These are phyloP conservation scores for Phanerodontia chrysosporium DNA, from an alignment of 768 basidiomycete species.

Conservation along the genomic window DNA sequence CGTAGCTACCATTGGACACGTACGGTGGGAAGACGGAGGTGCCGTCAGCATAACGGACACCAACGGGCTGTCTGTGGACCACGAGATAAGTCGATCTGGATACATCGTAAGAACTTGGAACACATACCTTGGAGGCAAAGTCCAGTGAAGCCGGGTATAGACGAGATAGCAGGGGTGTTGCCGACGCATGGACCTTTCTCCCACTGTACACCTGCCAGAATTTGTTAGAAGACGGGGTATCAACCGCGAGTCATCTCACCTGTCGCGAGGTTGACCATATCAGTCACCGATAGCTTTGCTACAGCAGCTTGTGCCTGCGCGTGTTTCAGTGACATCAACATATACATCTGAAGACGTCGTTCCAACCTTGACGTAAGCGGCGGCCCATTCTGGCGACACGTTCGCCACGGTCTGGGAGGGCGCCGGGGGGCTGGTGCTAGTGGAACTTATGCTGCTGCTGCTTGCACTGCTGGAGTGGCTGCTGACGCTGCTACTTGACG, in stretches of 20 bases:
- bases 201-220: conserved; percentile 17
- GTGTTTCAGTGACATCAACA: background rate
- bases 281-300: conserved; percentile 31
- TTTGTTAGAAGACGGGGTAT: background rate
- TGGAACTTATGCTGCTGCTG: conserved; percentile 1
- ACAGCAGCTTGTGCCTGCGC: conserved; percentile 45
- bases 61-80: conserved; percentile 31
- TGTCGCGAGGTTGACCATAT: conserved; percentile 30
- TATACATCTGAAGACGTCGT: no score
- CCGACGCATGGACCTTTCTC: conserved; percentile 24
- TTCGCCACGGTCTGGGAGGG: conserved; percentile 20
- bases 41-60: conserved; percentile 38
- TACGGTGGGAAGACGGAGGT: conserved; percentile 40
- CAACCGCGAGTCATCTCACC: no score
- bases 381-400: conserved; percentile 46
- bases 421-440: conserved; percentile 10
- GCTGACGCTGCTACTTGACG: background rate
- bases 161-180: conserved; percentile 20
- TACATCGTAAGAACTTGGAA: no score
- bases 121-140: conserved; percentile 21
- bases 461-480: conserved; percentile 15
- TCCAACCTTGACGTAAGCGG: conserved; percentile 48
- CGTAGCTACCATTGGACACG: conserved; percentile 3
- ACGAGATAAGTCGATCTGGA: no score
- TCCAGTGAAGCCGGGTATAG: conserved; percentile 19